A percentile compares a stretch with the other conserved stretches of the same genome.
phyloP scores from a whole-genome alignment of 75 land plant genomes.

The Chamaecyparis obtusa region DNA sequence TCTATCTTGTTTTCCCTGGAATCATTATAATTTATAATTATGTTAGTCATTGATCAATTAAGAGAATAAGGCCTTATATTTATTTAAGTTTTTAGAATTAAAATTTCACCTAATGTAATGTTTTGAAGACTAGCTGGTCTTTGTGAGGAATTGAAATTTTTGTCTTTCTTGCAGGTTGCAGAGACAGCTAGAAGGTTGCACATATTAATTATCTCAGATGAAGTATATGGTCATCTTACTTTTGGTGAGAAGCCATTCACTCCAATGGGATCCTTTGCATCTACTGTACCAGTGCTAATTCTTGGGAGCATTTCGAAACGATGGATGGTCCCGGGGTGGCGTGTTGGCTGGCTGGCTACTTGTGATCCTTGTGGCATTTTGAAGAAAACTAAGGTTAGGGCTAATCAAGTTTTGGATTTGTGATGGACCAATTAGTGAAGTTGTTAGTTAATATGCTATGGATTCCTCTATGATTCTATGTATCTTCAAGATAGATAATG shows the following conservation, averaged over 20 bases:
- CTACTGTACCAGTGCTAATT: slow-evolving; percentile 54
- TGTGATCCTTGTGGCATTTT: slow-evolving; percentile 61
- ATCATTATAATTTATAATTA: background rate
- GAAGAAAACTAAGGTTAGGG: slow-evolving; percentile 37
- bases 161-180: slow-evolving; percentile 41
- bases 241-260: slow-evolving; percentile 41
- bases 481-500: background rate
- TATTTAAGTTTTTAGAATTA: background rate
- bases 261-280: slow-evolving; percentile 63
- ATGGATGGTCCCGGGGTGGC: slow-evolving; percentile 78
- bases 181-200: slow-evolving; percentile 46
- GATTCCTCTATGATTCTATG: background rate
- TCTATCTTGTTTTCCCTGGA: background rate
- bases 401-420: background rate
- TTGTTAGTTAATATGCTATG: background rate
- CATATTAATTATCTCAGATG: slow-evolving; percentile 56
- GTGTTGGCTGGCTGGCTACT: slow-evolving; percentile 60
- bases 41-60: background rate
- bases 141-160: background rate
- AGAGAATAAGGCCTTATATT: background rate
- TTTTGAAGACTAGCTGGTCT: background rate
- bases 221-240: slow-evolving; percentile 54
- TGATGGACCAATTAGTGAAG: background rate
- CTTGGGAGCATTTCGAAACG: slow-evolving; percentile 64
- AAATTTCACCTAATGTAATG: background rate